Evolutionary conservation across 805 yeast genomes (phyloP), one percentile per base, ranked within the genome.

Genomic region (Saccharomycopsis guyanensis): DNA sequence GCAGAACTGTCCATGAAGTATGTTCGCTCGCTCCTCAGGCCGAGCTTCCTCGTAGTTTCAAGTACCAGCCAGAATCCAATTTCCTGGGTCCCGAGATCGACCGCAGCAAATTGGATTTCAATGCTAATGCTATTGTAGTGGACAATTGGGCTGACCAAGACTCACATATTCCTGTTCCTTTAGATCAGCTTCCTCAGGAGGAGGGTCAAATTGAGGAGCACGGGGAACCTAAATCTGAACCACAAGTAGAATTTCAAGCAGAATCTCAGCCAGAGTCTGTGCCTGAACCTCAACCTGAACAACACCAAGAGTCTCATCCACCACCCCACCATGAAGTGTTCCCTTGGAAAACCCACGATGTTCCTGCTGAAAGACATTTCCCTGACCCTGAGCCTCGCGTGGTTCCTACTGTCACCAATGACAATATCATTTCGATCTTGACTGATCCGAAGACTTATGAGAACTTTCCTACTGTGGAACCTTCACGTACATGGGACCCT

Each of bases 371-470:
- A 15, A 15, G 37, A 15, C 37, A 33, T 5, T 33, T 33, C 37
- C 37, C 37, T 10, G 20, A 15, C 8, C 8, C 5, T 5, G 37
- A 33, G 18, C 32, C 13, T 8, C 13, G 8, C 32, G 12, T 27
- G 32, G 8, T 13, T 10, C 32, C 8, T 10, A 10, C 13, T 10
- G 13, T 27, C 13, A 33, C 7, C 20, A 33, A 33, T 15, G 38
- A 41, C 32, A 6, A 41, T 16, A 16, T 36, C 13, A 42, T 49
- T 29, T 20, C 41, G 12, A 45, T 49, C 32, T 42, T 49, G 16
- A 36, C 41, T 4, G 23, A 45, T 42, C 49, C 52, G 4, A 15
- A 35, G 4, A 49, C 47, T 8, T 49, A 49, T 31, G 33, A 46
- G 2, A n/a, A 15, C 12, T 49, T 49, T 29, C 19, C 36, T 25